Evolutionary conservation across 805 yeast species (phyloP).

Genomic region (Teunomyces barrocoloradensis): DNA sequence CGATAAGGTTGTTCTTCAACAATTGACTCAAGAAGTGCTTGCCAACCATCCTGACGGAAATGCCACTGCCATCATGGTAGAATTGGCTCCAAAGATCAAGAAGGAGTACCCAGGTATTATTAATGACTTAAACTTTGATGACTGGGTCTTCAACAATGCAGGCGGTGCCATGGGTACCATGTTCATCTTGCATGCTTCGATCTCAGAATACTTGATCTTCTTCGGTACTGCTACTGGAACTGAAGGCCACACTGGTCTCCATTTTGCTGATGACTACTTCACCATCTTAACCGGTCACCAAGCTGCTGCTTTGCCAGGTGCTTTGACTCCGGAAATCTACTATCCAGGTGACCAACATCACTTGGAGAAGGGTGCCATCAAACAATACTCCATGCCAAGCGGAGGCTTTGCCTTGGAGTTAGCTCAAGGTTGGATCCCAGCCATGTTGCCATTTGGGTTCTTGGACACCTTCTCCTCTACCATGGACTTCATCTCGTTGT

Average conservation of each 20-base stretch:
- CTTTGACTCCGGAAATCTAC: conserved; percentile 66
- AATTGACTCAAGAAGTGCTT: conserved; percentile 55
- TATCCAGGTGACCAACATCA: conserved; percentile 86
- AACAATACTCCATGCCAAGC: conserved; percentile 83
- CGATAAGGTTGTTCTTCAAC: conserved; percentile 60
- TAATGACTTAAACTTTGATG: conserved; percentile 68
- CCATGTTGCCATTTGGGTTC: conserved; percentile 96
- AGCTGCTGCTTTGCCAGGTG: conserved; percentile 65
- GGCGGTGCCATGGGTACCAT: conserved; percentile 99
- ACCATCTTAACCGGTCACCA: conserved; percentile 83
- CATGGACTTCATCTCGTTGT: conserved; percentile 67
- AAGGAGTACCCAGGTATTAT: conserved; percentile 69
- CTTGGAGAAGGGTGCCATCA: conserved; percentile 65
- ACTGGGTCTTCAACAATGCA: conserved; percentile 96
- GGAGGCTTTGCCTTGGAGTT: conserved; percentile 88
- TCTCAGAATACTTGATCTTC: conserved; percentile 87
- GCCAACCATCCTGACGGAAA: conserved; percentile 53
- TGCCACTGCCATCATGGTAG: conserved; percentile 61
- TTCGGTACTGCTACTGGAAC: conserved; percentile 94
- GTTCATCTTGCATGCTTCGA: conserved; percentile 92
- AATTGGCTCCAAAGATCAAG: conserved; percentile 56
- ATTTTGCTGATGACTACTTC: conserved; percentile 96
- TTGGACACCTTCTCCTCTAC: conserved; percentile 78
- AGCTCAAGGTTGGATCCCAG: conserved; percentile 99
- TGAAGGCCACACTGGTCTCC: conserved; percentile 95